Base-by-base conservation (phyloP, 495 filamentous ascomycete species). In the Penicillium cosmopolitanum region DNA sequence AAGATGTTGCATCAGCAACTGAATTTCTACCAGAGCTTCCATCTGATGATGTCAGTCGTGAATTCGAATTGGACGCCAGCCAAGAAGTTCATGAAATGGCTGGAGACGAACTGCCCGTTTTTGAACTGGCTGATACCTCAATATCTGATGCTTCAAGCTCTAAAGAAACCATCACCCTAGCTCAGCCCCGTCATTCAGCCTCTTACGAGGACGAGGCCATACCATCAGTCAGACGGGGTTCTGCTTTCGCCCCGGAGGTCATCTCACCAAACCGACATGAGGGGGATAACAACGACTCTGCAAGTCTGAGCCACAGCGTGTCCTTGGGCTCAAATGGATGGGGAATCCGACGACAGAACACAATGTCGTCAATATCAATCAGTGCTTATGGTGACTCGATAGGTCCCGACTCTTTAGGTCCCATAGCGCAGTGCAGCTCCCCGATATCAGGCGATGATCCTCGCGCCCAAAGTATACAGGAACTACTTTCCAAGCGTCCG, bases 11-110 rank as follows among this genome's bases (percentile, higher is more conserved):
- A 31, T 53, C 68, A 2, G 53, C 64, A 9, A 51, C 57, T 34
- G 67, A 64, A 5, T 66, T 73, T 57, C 63, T 77, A 6, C 63
- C 76, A 47, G 75, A 79, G 64, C 71, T 82, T 43, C 53, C 63
- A 43, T 67, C 67, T 50, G 66, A 68, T 23, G 62, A 70, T 16
- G 43, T 63, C 9, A 54, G 62, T n/a, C 66, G 56, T 16, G 66
- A 58, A 51, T 56, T 66, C 21, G 81, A 85, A 55, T 57, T 86
- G 44, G 74, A 79, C 56, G 63, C 68, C 33, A 64, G 64, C 4
- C 59, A 74, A 11, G 74, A 78, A 21, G 63, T 82, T 19, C 74
- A 79, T 55, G 84, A 87, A 60, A 63, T 85, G 5, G 73, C 78
- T 0, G 66, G 62, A 5, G 73, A 74, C 28, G 58, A 64, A 11